Evolutionary conservation across 2,329 filamentous ascomycete genomes (phyloP).

Genomic region (Dactylellina cionopaga): DNA sequence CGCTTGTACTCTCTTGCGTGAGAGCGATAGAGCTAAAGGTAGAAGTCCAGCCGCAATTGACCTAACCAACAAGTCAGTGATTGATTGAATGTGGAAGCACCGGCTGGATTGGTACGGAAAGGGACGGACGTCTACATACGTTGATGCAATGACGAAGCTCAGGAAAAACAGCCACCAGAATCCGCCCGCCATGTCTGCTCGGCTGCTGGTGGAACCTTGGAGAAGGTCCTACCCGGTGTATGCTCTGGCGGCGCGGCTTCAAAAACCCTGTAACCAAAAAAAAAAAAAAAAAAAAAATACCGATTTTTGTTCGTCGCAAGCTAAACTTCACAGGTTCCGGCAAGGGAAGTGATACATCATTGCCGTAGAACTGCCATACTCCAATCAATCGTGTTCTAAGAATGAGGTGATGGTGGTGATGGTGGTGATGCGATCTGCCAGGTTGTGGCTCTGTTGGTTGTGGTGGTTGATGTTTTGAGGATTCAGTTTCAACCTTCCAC

Average conservation of each 20-base stretch:
- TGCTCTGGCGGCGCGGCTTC: not conserved
- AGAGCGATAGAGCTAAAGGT: constrained; percentile 87
- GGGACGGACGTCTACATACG: constrained; percentile 15
- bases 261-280: not conserved
- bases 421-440: not conserved
- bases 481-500: constrained; percentile 22
- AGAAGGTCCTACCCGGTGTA: not conserved
- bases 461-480: constrained; percentile 10
- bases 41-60: constrained; percentile 93
- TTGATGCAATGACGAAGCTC: constrained; percentile 43
- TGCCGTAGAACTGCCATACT: constrained; percentile 2
- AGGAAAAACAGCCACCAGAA: constrained; percentile 51
- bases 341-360: not conserved
- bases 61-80: constrained; percentile 64
- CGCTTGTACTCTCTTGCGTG: constrained; percentile 83
- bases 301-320: not conserved
- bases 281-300: not conserved
- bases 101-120: constrained; percentile 31
- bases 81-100: constrained; percentile 44
- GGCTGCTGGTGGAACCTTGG: not conserved
- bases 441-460: constrained; percentile 4
- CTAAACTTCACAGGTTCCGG: constrained; percentile 22
- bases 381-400: not conserved
- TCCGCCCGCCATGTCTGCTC: constrained; percentile 36
- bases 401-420: constrained; percentile 18